These are phyloP conservation scores for Nicotiana noctiflora DNA, from an alignment of 257 asterid species.

Conservation along the genomic window DNA sequence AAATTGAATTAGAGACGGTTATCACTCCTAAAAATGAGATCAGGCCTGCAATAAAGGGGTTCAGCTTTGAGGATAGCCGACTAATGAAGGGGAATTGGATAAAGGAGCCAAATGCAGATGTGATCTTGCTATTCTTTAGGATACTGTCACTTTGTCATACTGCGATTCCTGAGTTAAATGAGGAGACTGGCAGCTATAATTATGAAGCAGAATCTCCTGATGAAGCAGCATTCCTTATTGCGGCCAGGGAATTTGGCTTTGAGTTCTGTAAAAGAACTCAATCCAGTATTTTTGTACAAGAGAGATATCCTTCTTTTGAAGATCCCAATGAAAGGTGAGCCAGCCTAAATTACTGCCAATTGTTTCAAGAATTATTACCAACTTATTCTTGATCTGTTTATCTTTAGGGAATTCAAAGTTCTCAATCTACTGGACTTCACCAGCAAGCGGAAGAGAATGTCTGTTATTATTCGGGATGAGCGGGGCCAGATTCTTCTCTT, in stretches of 20 bases:
- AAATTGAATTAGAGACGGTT: slow-evolving; percentile 67
- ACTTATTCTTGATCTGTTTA: slow-evolving; percentile 5
- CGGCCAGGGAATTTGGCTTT: slow-evolving; percentile 95
- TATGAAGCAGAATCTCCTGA: slow-evolving; percentile 97
- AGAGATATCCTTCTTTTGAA: slow-evolving; percentile 60
- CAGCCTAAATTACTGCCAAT: not conserved
- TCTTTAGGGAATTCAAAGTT: slow-evolving; percentile 79
- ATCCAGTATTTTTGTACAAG: slow-evolving; percentile 56
- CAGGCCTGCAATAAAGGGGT: slow-evolving; percentile 65
- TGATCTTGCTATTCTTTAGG: slow-evolving; percentile 63
- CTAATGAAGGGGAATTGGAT: slow-evolving; percentile 81
- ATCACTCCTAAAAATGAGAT: slow-evolving; percentile 49
- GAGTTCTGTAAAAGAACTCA: slow-evolving; percentile 88
- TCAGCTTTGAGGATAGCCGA: slow-evolving; percentile 79
- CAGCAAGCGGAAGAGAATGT: slow-evolving; percentile 96
- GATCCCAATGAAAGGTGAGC: slow-evolving; percentile 70
- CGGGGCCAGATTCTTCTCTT: slow-evolving; percentile 67
- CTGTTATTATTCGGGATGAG: slow-evolving; percentile 74
- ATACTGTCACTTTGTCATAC: slow-evolving; percentile 83
- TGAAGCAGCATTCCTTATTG: slow-evolving; percentile 86
- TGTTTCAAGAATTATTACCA: not conserved
- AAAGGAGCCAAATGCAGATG: slow-evolving; percentile 57
- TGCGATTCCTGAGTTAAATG: slow-evolving; percentile 82
- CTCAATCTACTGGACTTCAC: slow-evolving; percentile 88
- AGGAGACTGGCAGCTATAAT: slow-evolving; percentile 58